These are phyloP conservation scores for Thelephora terrestris DNA, from an alignment of 1,284 basidiomycete genomes.

Conservation along the genomic window DNA sequence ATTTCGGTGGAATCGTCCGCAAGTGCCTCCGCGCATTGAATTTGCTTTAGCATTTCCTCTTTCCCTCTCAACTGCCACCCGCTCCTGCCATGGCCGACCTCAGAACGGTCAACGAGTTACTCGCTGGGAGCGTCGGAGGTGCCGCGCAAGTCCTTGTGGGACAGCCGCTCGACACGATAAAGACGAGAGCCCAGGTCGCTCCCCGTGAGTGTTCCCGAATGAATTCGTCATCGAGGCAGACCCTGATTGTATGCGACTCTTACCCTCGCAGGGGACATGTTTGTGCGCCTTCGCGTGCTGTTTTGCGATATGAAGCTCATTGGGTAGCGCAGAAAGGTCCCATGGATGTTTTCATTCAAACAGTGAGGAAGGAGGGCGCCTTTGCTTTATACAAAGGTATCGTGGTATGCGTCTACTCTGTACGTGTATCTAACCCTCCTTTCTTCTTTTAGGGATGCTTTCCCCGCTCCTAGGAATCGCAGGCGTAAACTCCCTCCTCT, in stretches of 20 bases:
- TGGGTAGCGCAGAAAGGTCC: slow-evolving; percentile 68
- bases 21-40: neutral
- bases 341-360: slow-evolving; percentile 79
- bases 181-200: slow-evolving; percentile 70
- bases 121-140: slow-evolving; percentile 71
- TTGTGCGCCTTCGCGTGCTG: slow-evolving; percentile 41
- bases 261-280: slow-evolving; percentile 54
- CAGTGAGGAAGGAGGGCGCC: slow-evolving; percentile 79
- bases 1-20: neutral
- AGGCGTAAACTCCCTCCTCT: slow-evolving; percentile 92
- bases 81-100: slow-evolving; percentile 9
- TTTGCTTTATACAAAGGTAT: slow-evolving; percentile 88
- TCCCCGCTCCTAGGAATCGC: slow-evolving; percentile 92
- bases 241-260: neutral
- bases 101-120: slow-evolving; percentile 59
- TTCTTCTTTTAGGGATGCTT: slow-evolving; percentile 58
- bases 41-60: neutral
- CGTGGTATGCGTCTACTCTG: slow-evolving; percentile 1
- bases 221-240: slow-evolving; percentile 4
- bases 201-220: slow-evolving; percentile 43
- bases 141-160: slow-evolving; percentile 80
- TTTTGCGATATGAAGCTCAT: neutral
- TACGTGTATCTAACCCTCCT: neutral
- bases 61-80: neutral
- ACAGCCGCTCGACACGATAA: slow-evolving; percentile 83